These are phyloP conservation scores for Galerina sulciceps DNA, from an alignment of 768 basidiomycete species.

Conservation along the genomic window DNA sequence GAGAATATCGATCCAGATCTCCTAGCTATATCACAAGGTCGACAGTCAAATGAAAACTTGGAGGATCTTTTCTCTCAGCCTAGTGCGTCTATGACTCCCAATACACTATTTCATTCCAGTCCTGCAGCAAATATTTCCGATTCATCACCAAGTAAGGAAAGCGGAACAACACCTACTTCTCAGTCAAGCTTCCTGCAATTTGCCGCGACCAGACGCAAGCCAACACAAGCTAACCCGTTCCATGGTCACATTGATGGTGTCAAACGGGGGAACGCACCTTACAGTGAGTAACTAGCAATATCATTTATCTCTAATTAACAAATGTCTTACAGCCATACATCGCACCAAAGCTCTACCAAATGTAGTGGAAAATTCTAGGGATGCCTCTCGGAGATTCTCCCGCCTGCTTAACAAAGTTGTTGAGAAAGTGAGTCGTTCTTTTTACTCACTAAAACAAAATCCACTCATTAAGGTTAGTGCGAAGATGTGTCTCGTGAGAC, in stretches of 20 bases:
- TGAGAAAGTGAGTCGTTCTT: neutral
- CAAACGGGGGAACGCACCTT: neutral
- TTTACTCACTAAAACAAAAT: neutral
- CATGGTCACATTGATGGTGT: neutral
- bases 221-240: neutral
- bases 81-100: no score
- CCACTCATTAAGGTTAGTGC: neutral
- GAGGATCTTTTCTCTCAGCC: no score
- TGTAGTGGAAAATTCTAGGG: neutral
- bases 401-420: neutral
- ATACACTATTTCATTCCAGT: no score
- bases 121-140: no score
- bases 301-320: neutral
- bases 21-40: no score
- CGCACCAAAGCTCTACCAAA: neutral
- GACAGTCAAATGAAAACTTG: no score
- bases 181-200: no score
- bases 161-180: no score
- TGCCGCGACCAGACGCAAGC: neutral
- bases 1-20: no score
- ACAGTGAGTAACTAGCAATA: neutral
- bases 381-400: neutral
- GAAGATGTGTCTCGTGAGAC: neutral
- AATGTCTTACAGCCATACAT: neutral
- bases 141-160: neutral